Base-by-base conservation (phyloP, 768 basidiomycete genomes). In the Mycena belliarum region DNA sequence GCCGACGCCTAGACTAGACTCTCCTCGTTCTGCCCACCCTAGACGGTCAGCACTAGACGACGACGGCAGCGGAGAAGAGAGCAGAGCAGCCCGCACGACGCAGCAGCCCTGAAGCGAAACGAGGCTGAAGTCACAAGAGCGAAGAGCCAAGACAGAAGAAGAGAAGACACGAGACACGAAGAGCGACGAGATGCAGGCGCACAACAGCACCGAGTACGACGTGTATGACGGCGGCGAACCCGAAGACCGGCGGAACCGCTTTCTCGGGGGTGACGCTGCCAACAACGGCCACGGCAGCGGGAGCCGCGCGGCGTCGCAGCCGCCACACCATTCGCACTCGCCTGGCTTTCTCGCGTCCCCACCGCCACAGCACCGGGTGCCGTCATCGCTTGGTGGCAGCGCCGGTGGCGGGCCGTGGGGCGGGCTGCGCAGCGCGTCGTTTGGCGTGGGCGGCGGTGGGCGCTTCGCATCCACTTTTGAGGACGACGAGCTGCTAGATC, bases 401-500 rank as follows among this genome's bases (percentile, higher is more conserved):
- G 3, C 38, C n/a, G 12, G 38, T 20, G 33, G 14, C 33, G 29
- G 29, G 29, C 29, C 12, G 7, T 15, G 14, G 14, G 33, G 33
- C 33, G 33, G 9, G 33, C 33, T 14, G 6, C 20, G 40, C 40
- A 7, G 20, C 40, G 6, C n/a, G n/a, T n/a, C n/a, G n/a, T n/a
- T n/a, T n/a, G n/a, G n/a, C n/a, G n/a, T n/a, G n/a, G n/a, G n/a
- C n/a, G n/a, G n/a, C 38, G n/a, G n/a, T 18, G 38, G 38, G 23
- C 56, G 61, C 29, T 63, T 63, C 25, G 52, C 56, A 2, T 49
- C 51, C 16, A 63, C 61, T 0, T 58, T 58, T 40, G 61, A 58
- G 37, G 61, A 63, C 41, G 61, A 63, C 57, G 61, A 63, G 61
- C 61, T 63, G n/a, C 42, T 58, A 4, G 61, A 58, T 29, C 56